A percentile compares a stretch with the other conserved stretches of the same genome.
These are phyloP conservation scores for Fusarium equiseti DNA, from an alignment of 2,329 filamentous ascomycete genomes.

Conservation along the genomic window DNA sequence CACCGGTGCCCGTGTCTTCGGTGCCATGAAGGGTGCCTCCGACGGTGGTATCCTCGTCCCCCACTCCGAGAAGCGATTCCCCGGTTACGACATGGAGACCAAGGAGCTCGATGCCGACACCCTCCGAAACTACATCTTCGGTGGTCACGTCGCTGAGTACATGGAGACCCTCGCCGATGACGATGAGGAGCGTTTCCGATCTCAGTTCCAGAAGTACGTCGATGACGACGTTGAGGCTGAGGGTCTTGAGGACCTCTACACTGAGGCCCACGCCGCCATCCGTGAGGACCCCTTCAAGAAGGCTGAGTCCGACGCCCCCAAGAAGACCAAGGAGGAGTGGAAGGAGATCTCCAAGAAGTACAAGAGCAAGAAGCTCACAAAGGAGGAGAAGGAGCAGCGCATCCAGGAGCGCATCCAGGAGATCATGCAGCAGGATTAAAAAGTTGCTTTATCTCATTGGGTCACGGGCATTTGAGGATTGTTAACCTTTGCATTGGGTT, in stretches of 20 bases:
- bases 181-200: conserved; percentile 99
- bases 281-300: conserved; percentile 99
- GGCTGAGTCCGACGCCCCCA: conserved; percentile 76
- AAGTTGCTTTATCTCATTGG: conserved; percentile 42
- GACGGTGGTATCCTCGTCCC: conserved; percentile 97
- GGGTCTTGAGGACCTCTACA: conserved; percentile 95
- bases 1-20: conserved; percentile 98
- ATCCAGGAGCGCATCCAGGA: conserved; percentile 93
- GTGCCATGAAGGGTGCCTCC: conserved; percentile 99
- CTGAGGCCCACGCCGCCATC: conserved; percentile 95
- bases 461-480: conserved; percentile 47
- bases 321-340: conserved; percentile 98
- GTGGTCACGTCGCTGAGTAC: conserved; percentile 98
- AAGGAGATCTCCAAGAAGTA: conserved; percentile 96
- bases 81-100: conserved; percentile 94
- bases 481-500: conserved; percentile 53
- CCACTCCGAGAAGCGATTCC: conserved; percentile 99
- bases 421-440: conserved; percentile 69
- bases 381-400: conserved; percentile 83
- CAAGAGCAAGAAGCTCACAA: conserved; percentile 80
- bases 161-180: conserved; percentile 99
- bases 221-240: conserved; percentile 97
- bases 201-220: conserved; percentile 97
- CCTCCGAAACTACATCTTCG: conserved; percentile 99
- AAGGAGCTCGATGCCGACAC: conserved; percentile 98